Evolutionary conservation across 352 stramenopile species (phyloP), one percentile per base, ranked within the genome.

Genomic region (Phytophthora boehmeriae): DNA sequence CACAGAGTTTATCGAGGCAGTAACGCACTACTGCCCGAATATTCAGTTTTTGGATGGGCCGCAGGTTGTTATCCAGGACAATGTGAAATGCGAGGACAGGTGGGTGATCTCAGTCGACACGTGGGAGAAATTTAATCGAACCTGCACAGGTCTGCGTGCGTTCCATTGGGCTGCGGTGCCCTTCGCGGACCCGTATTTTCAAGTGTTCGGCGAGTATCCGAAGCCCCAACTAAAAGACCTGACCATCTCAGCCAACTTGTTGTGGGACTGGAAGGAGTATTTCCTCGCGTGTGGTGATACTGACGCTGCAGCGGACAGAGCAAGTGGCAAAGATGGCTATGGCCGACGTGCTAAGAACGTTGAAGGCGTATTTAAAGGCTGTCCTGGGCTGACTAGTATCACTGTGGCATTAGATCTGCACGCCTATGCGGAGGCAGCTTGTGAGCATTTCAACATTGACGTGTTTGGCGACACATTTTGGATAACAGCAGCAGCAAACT

Each of bases 221-320:
- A 80, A 80, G 27, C 71, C 25, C 25, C 30, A 75, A 4, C 43
- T 81, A 8, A 46, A 42, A 17, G 23, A 25, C 2, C 47, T 74
- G 3, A 43, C 43, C 8, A 61, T 80, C 5, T 48, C 46, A 16
- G 48, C 63, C 16, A 79, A 65, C 49, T 64, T 76, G 64, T 46
- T 76, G 13, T 80, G 73, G 71, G 45, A 55, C 25, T 83, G 74
- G 71, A 25, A 50, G 19, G 34, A 36, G 25, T 78, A 76, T n/a
- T 63, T 78, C 23, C 2, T 19, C 3, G 23, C 30, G 0, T 58
- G 59, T 10, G 59, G 34, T 10, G 59, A 61, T 19, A 22, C 19
- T 5, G 58, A 49, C 13, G 38, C 13, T 44, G 14, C 38, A 9
- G 19, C 25, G 5, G 52, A 60, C 14, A 14, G 8, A 13, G 8